Percentiles rank a stretch among this genome's conserved stretches.
phyloP scores from a whole-genome alignment of 2,329 filamentous ascomycete genomes.

The Lasiodiplodia sp. region DNA sequence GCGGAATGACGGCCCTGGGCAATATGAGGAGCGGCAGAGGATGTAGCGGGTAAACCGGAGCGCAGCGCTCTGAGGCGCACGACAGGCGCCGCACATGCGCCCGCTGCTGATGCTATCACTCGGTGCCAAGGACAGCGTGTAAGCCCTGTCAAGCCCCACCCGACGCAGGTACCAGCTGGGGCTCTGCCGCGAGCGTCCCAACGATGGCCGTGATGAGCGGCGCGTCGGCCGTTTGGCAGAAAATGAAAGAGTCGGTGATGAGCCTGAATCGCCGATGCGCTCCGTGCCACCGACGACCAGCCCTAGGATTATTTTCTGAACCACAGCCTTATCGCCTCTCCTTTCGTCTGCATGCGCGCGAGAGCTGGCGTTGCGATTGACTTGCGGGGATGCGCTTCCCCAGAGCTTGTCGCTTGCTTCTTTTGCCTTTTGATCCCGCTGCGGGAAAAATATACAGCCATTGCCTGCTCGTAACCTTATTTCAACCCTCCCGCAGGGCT shows the following conservation, averaged over 20 bases:
- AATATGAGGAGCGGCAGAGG: neutral
- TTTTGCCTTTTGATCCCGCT: constrained; percentile 6
- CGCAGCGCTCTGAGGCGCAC: neutral
- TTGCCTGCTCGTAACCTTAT: constrained; percentile 7
- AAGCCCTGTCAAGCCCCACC: constrained; percentile 14
- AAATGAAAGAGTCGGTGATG: constrained; percentile 27
- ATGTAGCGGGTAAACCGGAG: neutral
- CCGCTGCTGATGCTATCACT: neutral
- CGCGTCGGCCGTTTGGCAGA: constrained; percentile 7
- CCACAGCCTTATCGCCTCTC: constrained; percentile 11
- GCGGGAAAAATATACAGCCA: neutral
- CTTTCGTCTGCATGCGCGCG: neutral
- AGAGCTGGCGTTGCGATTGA: neutral
- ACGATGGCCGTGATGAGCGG: constrained; percentile 2
- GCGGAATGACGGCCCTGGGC: neutral
- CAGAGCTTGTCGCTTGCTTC: constrained; percentile 2
- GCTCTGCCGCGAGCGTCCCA: constrained; percentile 10
- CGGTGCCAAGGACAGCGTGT: constrained; percentile 13
- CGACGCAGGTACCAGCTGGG: constrained; percentile 27
- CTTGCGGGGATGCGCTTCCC: constrained; percentile 1
- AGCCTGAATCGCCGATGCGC: constrained; percentile 12
- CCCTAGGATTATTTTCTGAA: neutral
- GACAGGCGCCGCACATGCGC: neutral
- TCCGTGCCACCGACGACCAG: neutral
- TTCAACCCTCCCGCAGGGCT: neutral